phyloP scores from a whole-genome alignment of 148 eudicot species.

The Chenopodium suecicum region DNA sequence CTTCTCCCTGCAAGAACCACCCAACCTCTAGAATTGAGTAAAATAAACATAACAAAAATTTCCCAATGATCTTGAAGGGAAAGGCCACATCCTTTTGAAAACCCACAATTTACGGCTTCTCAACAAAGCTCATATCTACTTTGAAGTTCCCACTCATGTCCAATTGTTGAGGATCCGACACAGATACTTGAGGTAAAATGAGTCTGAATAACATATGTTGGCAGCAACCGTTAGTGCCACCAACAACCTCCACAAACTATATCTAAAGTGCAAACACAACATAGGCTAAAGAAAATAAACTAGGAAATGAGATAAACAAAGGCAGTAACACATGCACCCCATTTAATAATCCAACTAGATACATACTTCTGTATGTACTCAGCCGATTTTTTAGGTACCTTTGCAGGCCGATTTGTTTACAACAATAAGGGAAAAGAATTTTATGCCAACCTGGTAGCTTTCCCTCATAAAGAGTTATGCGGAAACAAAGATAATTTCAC shows the following conservation, averaged over 20 bases:
- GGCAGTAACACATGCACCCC: neutral
- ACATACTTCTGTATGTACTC: neutral
- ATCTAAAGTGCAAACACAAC: neutral
- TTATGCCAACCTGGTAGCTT: neutral
- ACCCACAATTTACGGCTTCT: neutral
- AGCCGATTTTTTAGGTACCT: too few species aligned
- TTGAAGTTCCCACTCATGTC: too few species aligned
- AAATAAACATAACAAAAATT: too few species aligned
- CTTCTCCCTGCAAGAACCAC: neutral
- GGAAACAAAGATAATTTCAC: neutral
- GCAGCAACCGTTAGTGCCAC: neutral
- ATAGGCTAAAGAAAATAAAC: neutral
- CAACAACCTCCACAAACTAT: neutral
- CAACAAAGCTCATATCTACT: too few species aligned
- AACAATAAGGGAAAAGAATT: too few species aligned
- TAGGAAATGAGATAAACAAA: neutral
- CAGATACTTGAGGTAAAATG: too few species aligned
- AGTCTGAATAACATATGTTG: too few species aligned
- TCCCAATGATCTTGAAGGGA: neutral
- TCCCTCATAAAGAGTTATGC: neutral
- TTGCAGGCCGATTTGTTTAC: too few species aligned
- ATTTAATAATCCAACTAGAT: too few species aligned
- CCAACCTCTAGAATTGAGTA: neutral
- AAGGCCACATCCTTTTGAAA: neutral
- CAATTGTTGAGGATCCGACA: too few species aligned